Percentiles rank a stretch among this genome's conserved stretches.
These are phyloP conservation scores for Candida parachauliodes DNA, from an alignment of 805 yeast genomes.

Conservation along the genomic window DNA sequence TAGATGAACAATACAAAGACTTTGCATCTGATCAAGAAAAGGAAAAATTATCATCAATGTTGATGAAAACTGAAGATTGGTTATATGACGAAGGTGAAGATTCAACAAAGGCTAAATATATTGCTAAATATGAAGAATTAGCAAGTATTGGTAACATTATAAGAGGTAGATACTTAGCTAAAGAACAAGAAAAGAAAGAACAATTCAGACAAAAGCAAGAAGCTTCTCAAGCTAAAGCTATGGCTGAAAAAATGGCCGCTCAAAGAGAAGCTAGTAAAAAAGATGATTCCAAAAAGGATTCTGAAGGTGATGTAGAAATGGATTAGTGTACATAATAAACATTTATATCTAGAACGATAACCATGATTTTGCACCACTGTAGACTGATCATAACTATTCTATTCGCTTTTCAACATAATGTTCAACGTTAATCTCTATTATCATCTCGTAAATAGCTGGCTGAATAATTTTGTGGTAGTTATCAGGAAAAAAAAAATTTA, in stretches of 20 bases:
- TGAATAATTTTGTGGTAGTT: too few species aligned
- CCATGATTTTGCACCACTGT: too few species aligned
- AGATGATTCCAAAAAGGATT: slow-evolving; percentile 19
- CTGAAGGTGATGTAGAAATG: slow-evolving; percentile 33
- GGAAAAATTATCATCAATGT: slow-evolving; percentile 65
- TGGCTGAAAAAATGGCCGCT: slow-evolving; percentile 82
- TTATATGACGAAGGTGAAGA: slow-evolving; percentile 96
- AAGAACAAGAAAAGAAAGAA: slow-evolving; percentile 94
- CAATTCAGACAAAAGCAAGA: slow-evolving; percentile 83
- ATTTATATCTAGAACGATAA: too few species aligned
- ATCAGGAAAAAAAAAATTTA: too few species aligned
- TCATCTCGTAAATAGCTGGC: too few species aligned
- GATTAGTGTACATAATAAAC: slow-evolving; percentile 18
- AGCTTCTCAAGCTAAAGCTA: slow-evolving; percentile 75
- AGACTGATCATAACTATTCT: too few species aligned
- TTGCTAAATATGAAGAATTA: slow-evolving; percentile 96
- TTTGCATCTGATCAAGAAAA: slow-evolving; percentile 93
- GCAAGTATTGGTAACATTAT: slow-evolving; percentile 92
- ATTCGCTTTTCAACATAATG: too few species aligned
- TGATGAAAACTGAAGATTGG: slow-evolving; percentile 94
- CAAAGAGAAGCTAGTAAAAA: slow-evolving; percentile 53
- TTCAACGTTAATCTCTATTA: too few species aligned
- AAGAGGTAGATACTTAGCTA: slow-evolving; percentile 90
- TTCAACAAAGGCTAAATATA: slow-evolving; percentile 91
- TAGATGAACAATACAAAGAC: slow-evolving; percentile 84